Base-by-base conservation (phyloP, 2,329 filamentous ascomycete genomes). In the Dactylellina sp. region DNA sequence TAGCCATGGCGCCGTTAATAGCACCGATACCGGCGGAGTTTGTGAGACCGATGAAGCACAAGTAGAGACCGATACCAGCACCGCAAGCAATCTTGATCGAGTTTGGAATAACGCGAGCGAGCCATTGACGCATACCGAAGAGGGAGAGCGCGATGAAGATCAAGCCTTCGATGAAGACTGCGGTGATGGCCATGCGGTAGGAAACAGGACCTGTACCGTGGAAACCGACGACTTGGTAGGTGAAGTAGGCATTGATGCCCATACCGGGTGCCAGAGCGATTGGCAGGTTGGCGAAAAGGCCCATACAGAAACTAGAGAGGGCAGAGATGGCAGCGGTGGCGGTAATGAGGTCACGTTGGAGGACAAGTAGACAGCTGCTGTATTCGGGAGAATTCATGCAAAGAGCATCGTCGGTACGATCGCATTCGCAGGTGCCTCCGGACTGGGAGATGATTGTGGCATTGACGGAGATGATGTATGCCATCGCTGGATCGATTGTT, bases 41-140 rank as follows among this genome's bases (percentile, higher is more conserved):
- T 0, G 91, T 92, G 66, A 88, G 81, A 32, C 86, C 86, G 75
- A 88, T 88, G 66, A 88, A 81, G 1, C 86, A 85, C 52, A 94
- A 84, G 80, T 94, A 96, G 0, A 96, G 84, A 20, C 92, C 92
- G 76, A 96, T 96, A 71, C 92, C 92, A 59, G 92, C 91, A 75
- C 91, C 91, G 14, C 91, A 94, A 12, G 92, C 92, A 63, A 95
- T 87, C 82, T 96, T 96, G 82, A 96, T 93, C 63, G 89, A 92
- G 42, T 87, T 86, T 0, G 92, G 92, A 75, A 96, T 92, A 46
- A 90, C 89, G 76, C 91, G 88, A 16, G 92, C 92, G 24, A 96
- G 87, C 92, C 92, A 96, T 80, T 96, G 92, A 12, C 92, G 89
- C 83, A 96, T 86, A 39, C 92, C 92, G 59, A 93, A 84, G 37